Percentiles rank a stretch among this genome's conserved stretches.
Conservation (phyloP, 192 early-diverging fungal species). For the Backusella parvicylindrica region DNA sequence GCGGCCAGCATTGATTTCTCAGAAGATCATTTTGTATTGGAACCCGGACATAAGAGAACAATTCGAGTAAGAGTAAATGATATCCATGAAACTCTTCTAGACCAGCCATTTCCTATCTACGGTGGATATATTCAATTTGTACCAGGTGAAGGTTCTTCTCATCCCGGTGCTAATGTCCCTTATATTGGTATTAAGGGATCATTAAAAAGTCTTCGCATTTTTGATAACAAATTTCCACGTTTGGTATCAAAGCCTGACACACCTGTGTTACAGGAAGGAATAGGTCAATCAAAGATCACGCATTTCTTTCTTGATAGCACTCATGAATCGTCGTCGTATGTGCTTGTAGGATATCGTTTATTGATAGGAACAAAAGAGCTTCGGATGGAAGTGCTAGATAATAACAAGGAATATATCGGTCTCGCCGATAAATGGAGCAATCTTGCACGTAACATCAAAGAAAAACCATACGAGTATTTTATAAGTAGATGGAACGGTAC, state of each 20-base stretch:
- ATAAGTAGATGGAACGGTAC: constrained; percentile 22
- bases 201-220: constrained; percentile 39
- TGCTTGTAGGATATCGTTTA: constrained; percentile 8
- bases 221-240: constrained; percentile 26
- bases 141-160: constrained; percentile 14
- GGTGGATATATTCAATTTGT: constrained; percentile 42
- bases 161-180: constrained; percentile 33
- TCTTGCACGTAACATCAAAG: constrained; percentile 16
- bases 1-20: background rate
- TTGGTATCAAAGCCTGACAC: background rate
- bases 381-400: constrained; percentile 15
- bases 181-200: constrained; percentile 47
- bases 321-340: background rate
- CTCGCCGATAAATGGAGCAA: background rate
- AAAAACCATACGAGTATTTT: background rate
- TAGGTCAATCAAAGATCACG: background rate
- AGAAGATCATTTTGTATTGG: background rate
- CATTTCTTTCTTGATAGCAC: constrained; percentile 4
- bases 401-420: constrained; percentile 2
- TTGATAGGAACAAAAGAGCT: constrained; percentile 20
- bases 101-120: constrained; percentile 33
- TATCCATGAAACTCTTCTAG: background rate
- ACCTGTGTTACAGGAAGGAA: background rate
- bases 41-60: constrained; percentile 1
- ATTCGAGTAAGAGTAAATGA: background rate